Evolutionary conservation across 75 land plant genomes (phyloP).

Genomic region (Selaginella tamariscina): DNA sequence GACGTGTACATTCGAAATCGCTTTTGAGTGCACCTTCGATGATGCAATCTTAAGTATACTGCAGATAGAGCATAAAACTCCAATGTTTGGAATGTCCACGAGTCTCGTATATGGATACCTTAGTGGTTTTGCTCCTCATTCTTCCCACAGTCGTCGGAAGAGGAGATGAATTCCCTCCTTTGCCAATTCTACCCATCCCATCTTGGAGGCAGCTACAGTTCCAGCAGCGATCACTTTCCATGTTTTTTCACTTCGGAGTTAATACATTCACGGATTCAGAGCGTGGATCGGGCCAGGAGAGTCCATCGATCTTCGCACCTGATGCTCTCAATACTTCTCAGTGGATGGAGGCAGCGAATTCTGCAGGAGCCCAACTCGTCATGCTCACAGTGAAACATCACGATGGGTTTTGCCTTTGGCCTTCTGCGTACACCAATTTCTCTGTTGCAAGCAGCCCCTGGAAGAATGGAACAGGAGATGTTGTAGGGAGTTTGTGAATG

Average conservation of each 20-base stretch:
- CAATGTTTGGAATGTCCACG: no score
- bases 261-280: conserved; percentile 85
- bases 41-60: no score
- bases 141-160: no score
- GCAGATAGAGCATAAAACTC: no score
- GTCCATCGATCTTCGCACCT: conserved; percentile 60
- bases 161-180: conserved; percentile 46
- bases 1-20: no score
- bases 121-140: no score
- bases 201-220: conserved; percentile 54
- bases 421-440: no score
- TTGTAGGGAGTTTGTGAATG: conserved; percentile 52
- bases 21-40: no score
- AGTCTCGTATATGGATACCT: no score
- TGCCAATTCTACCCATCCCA: conserved; percentile 57
- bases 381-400: conserved; percentile 90
- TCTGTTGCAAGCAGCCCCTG: conserved; percentile 47
- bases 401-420: conserved; percentile 93
- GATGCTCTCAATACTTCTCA: conserved; percentile 46
- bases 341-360: conserved; percentile 50
- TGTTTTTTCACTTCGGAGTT: conserved; percentile 90
- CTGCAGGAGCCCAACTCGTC: conserved; percentile 48
- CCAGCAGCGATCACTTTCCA: conserved; percentile 64
- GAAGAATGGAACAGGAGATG: conserved; percentile 64
- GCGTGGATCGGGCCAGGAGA: conserved; percentile 68